phyloP scores from a whole-genome alignment of 805 yeast genomes.

The Tetrapisispora arboricola region DNA sequence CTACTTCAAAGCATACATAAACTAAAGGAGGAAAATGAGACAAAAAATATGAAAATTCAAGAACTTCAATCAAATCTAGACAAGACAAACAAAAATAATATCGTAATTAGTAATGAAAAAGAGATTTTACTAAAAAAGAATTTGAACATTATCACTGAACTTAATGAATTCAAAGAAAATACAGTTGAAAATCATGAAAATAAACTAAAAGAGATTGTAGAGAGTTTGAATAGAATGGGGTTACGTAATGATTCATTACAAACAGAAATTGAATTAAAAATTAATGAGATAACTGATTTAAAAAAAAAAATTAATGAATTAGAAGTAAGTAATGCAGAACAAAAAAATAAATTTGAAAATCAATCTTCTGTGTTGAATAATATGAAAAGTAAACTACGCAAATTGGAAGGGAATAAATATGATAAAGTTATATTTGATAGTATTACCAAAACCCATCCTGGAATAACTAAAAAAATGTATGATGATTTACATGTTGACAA shows the following conservation, averaged over 20 bases:
- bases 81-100: not conserved
- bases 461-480: conserved; percentile 15
- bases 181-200: conserved; percentile 4
- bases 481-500: conserved; percentile 11
- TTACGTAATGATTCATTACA: conserved; percentile 1
- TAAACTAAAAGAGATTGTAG: conserved; percentile 5
- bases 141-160: conserved; percentile 5
- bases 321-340: not conserved
- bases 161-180: conserved; percentile 3
- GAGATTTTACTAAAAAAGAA: conserved; percentile 4
- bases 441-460: conserved; percentile 17
- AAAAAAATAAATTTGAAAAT: not conserved
- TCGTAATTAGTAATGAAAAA: conserved; percentile 6
- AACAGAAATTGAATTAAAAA: not conserved
- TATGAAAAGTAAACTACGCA: conserved; percentile 2
- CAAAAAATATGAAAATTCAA: conserved; percentile 1
- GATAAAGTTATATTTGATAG: conserved; percentile 15
- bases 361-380: not conserved
- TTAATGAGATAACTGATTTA: not conserved
- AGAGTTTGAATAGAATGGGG: not conserved
- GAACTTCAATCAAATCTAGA: not conserved
- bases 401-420: conserved; percentile 16
- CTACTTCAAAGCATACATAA: not conserved
- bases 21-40: conserved; percentile 1
- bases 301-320: not conserved